Conservation (phyloP, 768 basidiomycete species). For the Mrakia frigida region DNA sequence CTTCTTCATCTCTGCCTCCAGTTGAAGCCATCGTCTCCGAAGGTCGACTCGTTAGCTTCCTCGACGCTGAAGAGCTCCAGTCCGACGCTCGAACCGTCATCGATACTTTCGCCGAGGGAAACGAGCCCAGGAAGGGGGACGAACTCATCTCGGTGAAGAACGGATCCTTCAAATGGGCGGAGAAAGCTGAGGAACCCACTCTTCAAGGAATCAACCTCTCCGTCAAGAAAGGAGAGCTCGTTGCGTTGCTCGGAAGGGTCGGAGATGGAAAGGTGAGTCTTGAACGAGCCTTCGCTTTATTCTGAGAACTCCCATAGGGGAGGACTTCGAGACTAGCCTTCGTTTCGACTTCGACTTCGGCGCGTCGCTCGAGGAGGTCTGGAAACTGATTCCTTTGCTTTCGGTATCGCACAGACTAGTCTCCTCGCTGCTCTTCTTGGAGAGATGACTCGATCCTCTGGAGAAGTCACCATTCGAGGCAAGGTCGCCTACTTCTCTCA, state of each 20-base stretch:
- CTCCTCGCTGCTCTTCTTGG: slow-evolving; percentile 75
- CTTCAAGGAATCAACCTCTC: slow-evolving; percentile 71
- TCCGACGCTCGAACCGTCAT: slow-evolving; percentile 60
- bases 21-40: slow-evolving; percentile 80
- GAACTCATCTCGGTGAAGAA: slow-evolving; percentile 64
- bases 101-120: background rate
- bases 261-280: slow-evolving; percentile 74
- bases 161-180: slow-evolving; percentile 79
- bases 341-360: too few relatives aligned
- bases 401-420: slow-evolving; percentile 51
- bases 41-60: slow-evolving; percentile 67
- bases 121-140: slow-evolving; percentile 39
- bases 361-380: background rate
- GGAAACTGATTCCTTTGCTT: background rate
- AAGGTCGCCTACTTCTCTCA: slow-evolving; percentile 78
- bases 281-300: slow-evolving; percentile 19
- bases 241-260: slow-evolving; percentile 81
- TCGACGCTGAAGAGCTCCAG: slow-evolving; percentile 75
- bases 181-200: slow-evolving; percentile 52
- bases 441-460: slow-evolving; percentile 73
- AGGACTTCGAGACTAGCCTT: too few relatives aligned
- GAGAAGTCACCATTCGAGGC: slow-evolving; percentile 64
- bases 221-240: slow-evolving; percentile 74
- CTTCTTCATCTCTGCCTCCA: background rate
- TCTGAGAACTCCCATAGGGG: too few relatives aligned